A percentile compares a stretch with the other conserved stretches of the same genome.
phyloP scores from a whole-genome alignment of 345 rosid species.

The Erucastrum elatum region DNA sequence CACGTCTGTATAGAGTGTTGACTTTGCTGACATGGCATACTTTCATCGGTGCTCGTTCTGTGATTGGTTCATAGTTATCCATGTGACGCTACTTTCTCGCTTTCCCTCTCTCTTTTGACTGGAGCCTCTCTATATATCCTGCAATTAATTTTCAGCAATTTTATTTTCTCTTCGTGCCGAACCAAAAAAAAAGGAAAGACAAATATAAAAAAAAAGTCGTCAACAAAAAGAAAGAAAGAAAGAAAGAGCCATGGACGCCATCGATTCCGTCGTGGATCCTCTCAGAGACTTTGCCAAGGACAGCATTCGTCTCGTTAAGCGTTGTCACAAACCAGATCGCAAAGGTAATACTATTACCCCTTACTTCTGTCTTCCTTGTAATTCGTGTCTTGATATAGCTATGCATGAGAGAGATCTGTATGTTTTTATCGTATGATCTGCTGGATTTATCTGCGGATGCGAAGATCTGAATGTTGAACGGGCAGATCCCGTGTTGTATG shows the following conservation, averaged over 20 bases:
- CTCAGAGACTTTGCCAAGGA: constrained; percentile 79
- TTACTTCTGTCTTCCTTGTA: too few relatives aligned
- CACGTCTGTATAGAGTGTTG: background rate
- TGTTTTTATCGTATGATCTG: background rate
- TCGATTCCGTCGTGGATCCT: constrained; percentile 73
- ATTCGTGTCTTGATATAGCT: too few relatives aligned
- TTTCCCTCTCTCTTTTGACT: background rate
- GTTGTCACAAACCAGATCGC: constrained; percentile 84
- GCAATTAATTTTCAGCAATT: background rate
- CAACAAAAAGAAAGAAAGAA: background rate
- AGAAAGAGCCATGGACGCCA: constrained; percentile 56
- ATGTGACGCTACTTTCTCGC: constrained; percentile 23
- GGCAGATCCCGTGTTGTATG: constrained; percentile 7
- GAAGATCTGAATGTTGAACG: constrained; percentile 1
- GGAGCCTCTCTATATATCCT: background rate
- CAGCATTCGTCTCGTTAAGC: constrained; percentile 72
- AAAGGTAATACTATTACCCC: constrained; percentile 50
- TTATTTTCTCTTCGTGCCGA: background rate
- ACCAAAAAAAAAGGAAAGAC: background rate
- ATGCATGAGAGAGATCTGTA: background rate
- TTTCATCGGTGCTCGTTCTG: background rate
- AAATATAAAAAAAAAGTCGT: background rate
- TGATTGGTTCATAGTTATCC: constrained; percentile 29
- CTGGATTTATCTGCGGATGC: constrained; percentile 6
- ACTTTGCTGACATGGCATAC: constrained; percentile 30